Base-by-base conservation (phyloP, 2,329 filamentous ascomycete genomes). In the Lasiodiplodia sp. region DNA sequence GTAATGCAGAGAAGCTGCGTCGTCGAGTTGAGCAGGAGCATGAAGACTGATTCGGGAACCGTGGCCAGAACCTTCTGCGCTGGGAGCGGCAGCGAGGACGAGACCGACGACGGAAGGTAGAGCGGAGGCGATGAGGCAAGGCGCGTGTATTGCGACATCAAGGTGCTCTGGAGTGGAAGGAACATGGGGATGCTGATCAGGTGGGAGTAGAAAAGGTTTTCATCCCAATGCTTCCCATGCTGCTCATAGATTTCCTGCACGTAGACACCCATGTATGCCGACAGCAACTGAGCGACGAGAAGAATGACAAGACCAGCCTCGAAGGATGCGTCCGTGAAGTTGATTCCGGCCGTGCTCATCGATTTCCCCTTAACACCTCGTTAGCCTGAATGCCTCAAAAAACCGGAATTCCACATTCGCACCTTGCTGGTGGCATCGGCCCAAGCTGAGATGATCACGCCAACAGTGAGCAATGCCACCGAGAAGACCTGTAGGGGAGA, bases 1-100 rank as follows among this genome's bases (percentile, higher is more conserved):
- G 94, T 92, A 71, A 99, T 98, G 79, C 96, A 99, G 28, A 94
- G 88, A 75, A 97, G 93, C 80, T 99, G 96, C 3, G 96, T 98
- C 60, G 96, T 77, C 0, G 96, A 93, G 75, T 96, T 96, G 70
- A 91, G 85, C 1, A 85, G 82, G 18, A 96, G 84, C 75, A 89
- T 93, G 40, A 89, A 85, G 21, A 96, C 81, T 75, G 94, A 92
- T 72, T 87, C 90, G 8, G 93, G 92, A 18, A 79, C 78, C 16
- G 68, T 51, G 28, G 72, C 68, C n/a, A 73, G 66, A 6, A 71
- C 25, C 12, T 74, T 77, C 12, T 75, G 75, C 7, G 79, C 71
- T 2, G 73, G 68, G 34, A 74, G 71, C 6, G 71, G 81, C 40
- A 77, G 74, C 49, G 60, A 75, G 58, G 71, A 71, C 68, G 75